These are phyloP conservation scores for Endoconidiophora laricicola DNA, from an alignment of 2,329 filamentous ascomycete species.

Conservation along the genomic window DNA sequence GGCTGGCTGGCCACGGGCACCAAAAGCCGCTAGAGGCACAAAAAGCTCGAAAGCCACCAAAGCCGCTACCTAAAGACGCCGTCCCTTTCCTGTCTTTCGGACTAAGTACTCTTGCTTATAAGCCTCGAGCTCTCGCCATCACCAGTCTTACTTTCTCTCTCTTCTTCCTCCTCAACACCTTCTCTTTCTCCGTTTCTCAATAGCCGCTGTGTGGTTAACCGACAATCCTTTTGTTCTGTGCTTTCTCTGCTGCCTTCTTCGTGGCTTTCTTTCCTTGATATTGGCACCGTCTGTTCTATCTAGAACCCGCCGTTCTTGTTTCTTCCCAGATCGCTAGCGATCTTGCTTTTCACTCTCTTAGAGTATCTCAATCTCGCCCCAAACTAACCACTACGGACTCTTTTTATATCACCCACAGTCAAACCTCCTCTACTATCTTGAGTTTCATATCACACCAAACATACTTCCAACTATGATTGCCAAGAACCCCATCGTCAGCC, in stretches of 20 bases:
- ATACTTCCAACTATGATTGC: conserved; percentile 22
- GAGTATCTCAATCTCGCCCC: neutral
- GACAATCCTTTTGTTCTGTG: conserved; percentile 12
- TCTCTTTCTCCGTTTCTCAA: neutral
- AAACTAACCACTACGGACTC: too few relatives aligned
- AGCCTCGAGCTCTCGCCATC: neutral
- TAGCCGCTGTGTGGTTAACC: conserved; percentile 12
- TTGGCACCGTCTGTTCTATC: neutral
- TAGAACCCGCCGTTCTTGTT: neutral
- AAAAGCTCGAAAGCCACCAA: too few relatives aligned
- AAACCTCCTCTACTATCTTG: too few relatives aligned
- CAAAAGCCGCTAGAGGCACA: too few relatives aligned
- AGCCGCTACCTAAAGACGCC: neutral
- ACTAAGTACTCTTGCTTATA: neutral
- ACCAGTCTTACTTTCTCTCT: neutral
- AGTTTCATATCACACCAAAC: neutral
- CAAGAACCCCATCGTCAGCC: conserved; percentile 24
- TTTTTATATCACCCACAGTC: too few relatives aligned
- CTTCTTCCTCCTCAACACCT: neutral
- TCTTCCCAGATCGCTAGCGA: conserved; percentile 7
- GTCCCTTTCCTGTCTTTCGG: neutral
- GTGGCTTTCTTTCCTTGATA: conserved; percentile 5
- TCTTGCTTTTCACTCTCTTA: conserved; percentile 6
- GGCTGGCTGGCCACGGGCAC: too few relatives aligned
- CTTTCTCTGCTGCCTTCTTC: neutral